These are phyloP conservation scores for Suillus brevipes DNA, from an alignment of 768 basidiomycete species.

Conservation along the genomic window DNA sequence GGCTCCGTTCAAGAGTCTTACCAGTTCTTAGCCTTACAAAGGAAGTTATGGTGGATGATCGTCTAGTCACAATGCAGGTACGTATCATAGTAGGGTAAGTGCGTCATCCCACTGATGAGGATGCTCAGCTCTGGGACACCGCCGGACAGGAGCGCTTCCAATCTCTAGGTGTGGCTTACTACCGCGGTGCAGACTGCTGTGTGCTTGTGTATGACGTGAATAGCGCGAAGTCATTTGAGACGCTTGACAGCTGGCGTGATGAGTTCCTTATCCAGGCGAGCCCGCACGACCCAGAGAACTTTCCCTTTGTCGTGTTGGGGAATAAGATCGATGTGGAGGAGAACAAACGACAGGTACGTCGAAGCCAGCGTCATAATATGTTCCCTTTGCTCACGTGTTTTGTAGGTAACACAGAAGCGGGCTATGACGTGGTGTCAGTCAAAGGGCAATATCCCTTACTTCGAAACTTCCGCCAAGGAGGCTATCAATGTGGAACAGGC, in stretches of 20 bases:
- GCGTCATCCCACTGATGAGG: conserved; percentile 2
- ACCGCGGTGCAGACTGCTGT: conserved; percentile 98
- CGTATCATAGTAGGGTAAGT: conserved; percentile 18
- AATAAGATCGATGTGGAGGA: conserved; percentile 99
- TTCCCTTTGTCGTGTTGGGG: conserved; percentile 98
- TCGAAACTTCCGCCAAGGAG: conserved; percentile 99
- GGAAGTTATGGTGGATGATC: conserved; percentile 98
- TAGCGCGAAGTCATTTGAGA: conserved; percentile 97
- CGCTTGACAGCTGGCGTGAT: conserved; percentile 98
- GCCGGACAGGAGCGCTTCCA: conserved; percentile 99
- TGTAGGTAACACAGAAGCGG: conserved; percentile 95
- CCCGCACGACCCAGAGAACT: conserved; percentile 99
- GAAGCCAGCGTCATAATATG: conserved; percentile 17
- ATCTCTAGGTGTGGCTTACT: conserved; percentile 97
- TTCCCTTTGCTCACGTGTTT: conserved; percentile 3
- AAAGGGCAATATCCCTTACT: conserved; percentile 99
- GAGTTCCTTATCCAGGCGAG: conserved; percentile 99
- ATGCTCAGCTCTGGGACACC: conserved; percentile 90
- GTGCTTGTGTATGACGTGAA: conserved; percentile 99
- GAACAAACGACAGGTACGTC: conserved; percentile 86
- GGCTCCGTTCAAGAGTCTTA: conserved; percentile 21
- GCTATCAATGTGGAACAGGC: conserved; percentile 99
- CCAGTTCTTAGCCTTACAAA: conserved; percentile 76
- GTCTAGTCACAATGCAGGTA: conserved; percentile 98
- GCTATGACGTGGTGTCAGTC: conserved; percentile 99